A percentile compares a stretch with the other conserved stretches of the same genome.
Evolutionary conservation across 148 eudicot genomes (phyloP).

Genomic region (Rhododendron ovatum): DNA sequence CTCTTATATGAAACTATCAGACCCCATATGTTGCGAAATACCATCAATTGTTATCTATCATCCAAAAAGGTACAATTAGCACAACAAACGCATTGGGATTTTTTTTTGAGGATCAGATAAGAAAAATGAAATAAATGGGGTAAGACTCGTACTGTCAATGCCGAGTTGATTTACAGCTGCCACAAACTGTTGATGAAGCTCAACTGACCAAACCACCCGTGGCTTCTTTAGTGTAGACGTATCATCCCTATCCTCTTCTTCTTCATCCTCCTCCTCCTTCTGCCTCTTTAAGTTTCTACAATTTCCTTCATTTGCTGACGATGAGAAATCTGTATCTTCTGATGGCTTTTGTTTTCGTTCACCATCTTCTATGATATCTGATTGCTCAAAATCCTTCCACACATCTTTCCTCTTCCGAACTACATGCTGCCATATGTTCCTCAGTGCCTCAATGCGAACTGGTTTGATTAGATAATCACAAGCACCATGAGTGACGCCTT

Average conservation of each 20-base stretch:
- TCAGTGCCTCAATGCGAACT: slow-evolving; percentile 74
- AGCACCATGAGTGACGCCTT: slow-evolving; percentile 86
- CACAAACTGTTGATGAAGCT: slow-evolving; percentile 90
- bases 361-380: slow-evolving; percentile 40
- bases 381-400: slow-evolving; percentile 41
- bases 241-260: slow-evolving; percentile 71
- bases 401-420: slow-evolving; percentile 63
- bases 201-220: slow-evolving; percentile 90
- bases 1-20: neutral
- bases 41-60: neutral
- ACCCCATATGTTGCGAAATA: neutral
- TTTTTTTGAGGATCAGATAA: neutral
- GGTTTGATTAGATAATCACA: slow-evolving; percentile 87
- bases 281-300: slow-evolving; percentile 62
- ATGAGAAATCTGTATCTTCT: slow-evolving; percentile 58
- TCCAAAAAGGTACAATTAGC: neutral
- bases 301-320: slow-evolving; percentile 63
- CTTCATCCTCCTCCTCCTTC: slow-evolving; percentile 66
- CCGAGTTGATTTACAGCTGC: slow-evolving; percentile 87
- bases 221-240: slow-evolving; percentile 66
- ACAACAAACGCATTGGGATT: neutral
- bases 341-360: slow-evolving; percentile 32
- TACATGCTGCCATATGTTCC: slow-evolving; percentile 91
- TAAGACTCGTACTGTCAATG: slow-evolving; percentile 66
- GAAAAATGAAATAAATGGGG: slow-evolving; percentile 1